Base-by-base conservation (phyloP, 2,329 filamentous ascomycete genomes). In the Ophiostoma populinum region DNA sequence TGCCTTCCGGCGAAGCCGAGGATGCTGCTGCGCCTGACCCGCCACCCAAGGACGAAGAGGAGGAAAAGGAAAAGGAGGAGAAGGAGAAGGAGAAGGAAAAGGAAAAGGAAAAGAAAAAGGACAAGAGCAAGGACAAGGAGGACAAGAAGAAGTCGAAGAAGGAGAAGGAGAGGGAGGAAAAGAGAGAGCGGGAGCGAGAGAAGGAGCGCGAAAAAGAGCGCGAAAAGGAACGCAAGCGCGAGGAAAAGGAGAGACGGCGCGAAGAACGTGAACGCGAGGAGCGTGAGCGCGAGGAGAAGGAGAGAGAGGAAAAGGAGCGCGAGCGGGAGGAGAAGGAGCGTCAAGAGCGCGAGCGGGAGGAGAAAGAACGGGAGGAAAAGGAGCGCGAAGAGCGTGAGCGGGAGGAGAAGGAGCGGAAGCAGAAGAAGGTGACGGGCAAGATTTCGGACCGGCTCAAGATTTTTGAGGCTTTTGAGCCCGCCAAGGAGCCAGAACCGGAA, bases 381-480 rank as follows among this genome's bases (percentile, higher is more conserved):
- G 30, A 32, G 30, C n/a, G 8, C n/a, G 30, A 32, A 20, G 21
- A 9, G 7, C 30, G 30, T 20, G 24, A n/a, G n/a, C n/a, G n/a
- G n/a, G n/a, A n/a, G n/a, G n/a, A n/a, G n/a, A n/a, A n/a, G n/a
- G n/a, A 32, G 34, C 66, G 63, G 44, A 70, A 66, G 51, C n/a
- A 32, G 34, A 67, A 63, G 44, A 70, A 66, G 51, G 54, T 60
- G 28, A 55, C 57, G 40, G 59, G 59, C 41, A 70, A 65, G 49
- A 63, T 73, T 48, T 61, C 67, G 37, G 65, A 73, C 47, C 63
- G 57, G 46, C 58, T 71, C 41, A 69, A 62, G 51, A 61, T 63
- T 20, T 73, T 73, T 46, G 65, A 74, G 51, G 46, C 58, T 34
- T 44, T 50, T 34, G 50, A 24, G 22, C 9, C 7, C 5, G 9